Evolutionary conservation across 139 green algal species (phyloP), one percentile per base, ranked within the genome.

Genomic region (Asterochloris erici): DNA sequence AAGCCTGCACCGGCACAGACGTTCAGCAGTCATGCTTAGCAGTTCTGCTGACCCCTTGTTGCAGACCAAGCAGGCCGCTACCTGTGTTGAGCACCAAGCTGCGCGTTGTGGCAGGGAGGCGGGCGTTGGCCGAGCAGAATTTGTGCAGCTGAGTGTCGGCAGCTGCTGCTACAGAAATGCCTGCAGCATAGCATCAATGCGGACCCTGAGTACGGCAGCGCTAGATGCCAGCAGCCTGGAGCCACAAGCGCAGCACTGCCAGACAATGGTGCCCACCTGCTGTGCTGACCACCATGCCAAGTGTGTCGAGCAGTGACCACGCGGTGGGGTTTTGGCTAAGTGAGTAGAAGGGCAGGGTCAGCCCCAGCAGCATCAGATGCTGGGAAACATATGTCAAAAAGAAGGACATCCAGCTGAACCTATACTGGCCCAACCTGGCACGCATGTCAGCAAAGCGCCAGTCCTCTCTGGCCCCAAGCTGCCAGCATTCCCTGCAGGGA

Each of bases 371-470:
- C 82, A 85, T 85, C 9, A 81, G 16, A 28, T 85, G 54, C 47
- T 85, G 82, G n/a, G 71, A 68, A 0, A 81, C 62, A 63, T 85
- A 85, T 13, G 74, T 75, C 64, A 81, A 47, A 15, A 81, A 81
- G 64, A 85, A 81, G 47, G 82, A 85, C 47, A 78, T 28, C 74
- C 74, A 81, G n/a, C 76, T 54, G 75, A 78, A 88, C 90, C 89
- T 93, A 26, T 85, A 64, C 11, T 75, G 61, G 66, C 84, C 80
- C 27, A 78, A 78, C 10, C 64, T 68, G 54, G 70, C 64, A 4
- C 82, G 78, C 87, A 95, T 89, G 76, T 92, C 87, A 12, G 85
- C 82, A 80, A 91, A 96, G 24, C 91, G 85, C 91, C 90, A 95
- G 86, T 96, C 92, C 81, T 96, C 91, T 10, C 89, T 79, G 12